Conservation (phyloP, 768 basidiomycete species). For the Leccinum aurantiacum region DNA sequence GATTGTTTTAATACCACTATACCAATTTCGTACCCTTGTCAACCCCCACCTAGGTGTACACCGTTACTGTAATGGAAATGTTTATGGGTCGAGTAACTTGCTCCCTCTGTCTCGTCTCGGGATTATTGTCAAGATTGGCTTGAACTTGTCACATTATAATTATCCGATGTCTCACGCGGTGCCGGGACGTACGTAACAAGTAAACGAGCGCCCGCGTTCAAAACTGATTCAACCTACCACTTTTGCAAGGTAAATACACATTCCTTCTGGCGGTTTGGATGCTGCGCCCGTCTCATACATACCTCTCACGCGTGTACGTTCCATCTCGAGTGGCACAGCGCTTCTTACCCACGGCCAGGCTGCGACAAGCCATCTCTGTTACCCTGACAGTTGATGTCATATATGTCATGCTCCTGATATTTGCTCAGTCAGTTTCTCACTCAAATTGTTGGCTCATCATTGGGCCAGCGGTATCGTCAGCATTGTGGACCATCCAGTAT, state of each 20-base stretch:
- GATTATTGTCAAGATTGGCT: neutral
- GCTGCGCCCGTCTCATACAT: neutral
- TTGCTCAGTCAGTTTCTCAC: neutral
- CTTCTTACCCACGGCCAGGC: neutral
- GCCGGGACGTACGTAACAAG: neutral
- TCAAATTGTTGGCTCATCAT: neutral
- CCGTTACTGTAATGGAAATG: conserved; percentile 1
- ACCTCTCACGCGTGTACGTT: neutral
- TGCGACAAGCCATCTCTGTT: neutral
- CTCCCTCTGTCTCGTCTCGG: neutral
- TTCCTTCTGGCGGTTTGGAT: neutral
- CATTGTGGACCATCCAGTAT: neutral
- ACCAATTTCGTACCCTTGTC: neutral
- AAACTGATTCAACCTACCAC: neutral
- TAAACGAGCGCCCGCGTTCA: neutral
- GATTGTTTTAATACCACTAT: conserved; percentile 17
- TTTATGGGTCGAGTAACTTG: conserved; percentile 1
- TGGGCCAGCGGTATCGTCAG: neutral
- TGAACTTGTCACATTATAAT: neutral
- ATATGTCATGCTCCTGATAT: neutral
- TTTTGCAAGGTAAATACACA: neutral
- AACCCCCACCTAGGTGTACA: neutral
- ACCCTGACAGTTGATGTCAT: neutral
- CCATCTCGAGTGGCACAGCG: neutral
- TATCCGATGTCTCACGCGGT: neutral